These are phyloP conservation scores for Podosphaera xanthii DNA, from an alignment of 2,329 filamentous ascomycete species.

Conservation along the genomic window DNA sequence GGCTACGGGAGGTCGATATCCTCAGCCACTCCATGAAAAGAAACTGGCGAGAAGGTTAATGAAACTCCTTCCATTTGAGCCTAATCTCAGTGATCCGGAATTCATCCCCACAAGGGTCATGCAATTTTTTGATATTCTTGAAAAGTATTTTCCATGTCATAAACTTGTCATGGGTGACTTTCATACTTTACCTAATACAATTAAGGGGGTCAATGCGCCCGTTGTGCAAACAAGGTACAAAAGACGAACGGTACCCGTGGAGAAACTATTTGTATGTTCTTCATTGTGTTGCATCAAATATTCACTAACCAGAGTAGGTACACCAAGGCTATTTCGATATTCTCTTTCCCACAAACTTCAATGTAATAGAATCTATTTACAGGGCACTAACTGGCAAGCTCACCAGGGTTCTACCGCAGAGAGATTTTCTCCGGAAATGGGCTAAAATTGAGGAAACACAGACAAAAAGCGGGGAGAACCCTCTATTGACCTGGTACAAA, in stretches of 20 bases:
- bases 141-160: slow-evolving; percentile 73
- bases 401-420: slow-evolving; percentile 64
- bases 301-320: slow-evolving; percentile 29
- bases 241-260: slow-evolving; percentile 67
- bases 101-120: slow-evolving; percentile 88
- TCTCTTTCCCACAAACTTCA: slow-evolving; percentile 90
- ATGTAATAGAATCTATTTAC: slow-evolving; percentile 77
- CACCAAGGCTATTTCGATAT: slow-evolving; percentile 99
- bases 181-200: slow-evolving; percentile 59
- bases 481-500: slow-evolving; percentile 76
- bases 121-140: slow-evolving; percentile 88
- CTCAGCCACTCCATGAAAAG: slow-evolving; percentile 31
- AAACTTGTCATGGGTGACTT: slow-evolving; percentile 81
- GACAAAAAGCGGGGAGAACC: slow-evolving; percentile 81
- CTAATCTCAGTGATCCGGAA: slow-evolving; percentile 62
- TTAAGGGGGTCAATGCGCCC: slow-evolving; percentile 69
- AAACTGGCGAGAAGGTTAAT: slow-evolving; percentile 37
- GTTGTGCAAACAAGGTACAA: slow-evolving; percentile 91
- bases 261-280: slow-evolving; percentile 58
- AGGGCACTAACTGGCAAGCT: slow-evolving; percentile 80
- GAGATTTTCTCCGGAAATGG: slow-evolving; percentile 78
- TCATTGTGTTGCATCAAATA: background rate
- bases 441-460: slow-evolving; percentile 75
- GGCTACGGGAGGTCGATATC: slow-evolving; percentile 41
- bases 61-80: slow-evolving; percentile 41